A percentile compares a stretch with the other conserved stretches of the same genome.
Conservation (phyloP, 169 alveolate genomes). For the Plasmodium malariae region DNA sequence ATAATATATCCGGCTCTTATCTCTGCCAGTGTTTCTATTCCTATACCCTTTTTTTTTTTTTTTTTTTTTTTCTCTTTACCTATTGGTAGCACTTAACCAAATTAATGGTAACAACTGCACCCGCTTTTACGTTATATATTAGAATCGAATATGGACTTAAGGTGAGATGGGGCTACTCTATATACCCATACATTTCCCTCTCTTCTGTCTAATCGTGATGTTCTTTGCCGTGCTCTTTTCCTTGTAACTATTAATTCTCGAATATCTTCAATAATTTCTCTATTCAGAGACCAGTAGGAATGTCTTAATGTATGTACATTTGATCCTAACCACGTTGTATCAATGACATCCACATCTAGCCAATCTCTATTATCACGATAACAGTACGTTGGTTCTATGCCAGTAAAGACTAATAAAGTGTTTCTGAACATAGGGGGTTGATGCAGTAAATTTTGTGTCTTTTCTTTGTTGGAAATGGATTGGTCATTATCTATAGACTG, state of each 20-base stretch:
- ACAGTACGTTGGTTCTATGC: conserved; percentile 66
- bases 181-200: conserved; percentile 91
- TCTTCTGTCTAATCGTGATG: conserved; percentile 84
- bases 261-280: conserved; percentile 89
- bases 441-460: conserved; percentile 14
- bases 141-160: conserved; percentile 82
- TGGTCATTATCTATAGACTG: neutral
- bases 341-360: conserved; percentile 91
- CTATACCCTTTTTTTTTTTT: conserved; percentile 1
- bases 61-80: neutral
- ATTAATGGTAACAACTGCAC: no score
- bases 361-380: conserved; percentile 76
- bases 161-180: conserved; percentile 87
- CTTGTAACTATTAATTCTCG: conserved; percentile 88
- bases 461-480: neutral
- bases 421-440: conserved; percentile 77
- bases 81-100: neutral
- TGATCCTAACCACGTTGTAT: conserved; percentile 87
- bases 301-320: conserved; percentile 80
- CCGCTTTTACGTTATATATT: conserved; percentile 19
- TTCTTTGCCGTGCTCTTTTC: conserved; percentile 88
- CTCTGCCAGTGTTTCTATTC: no score
- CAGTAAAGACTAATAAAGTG: conserved; percentile 73
- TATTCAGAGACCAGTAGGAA: conserved; percentile 84
- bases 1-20: no score